phyloP scores from a whole-genome alignment of 345 rosid genomes.

The Gossypium anomalum region DNA sequence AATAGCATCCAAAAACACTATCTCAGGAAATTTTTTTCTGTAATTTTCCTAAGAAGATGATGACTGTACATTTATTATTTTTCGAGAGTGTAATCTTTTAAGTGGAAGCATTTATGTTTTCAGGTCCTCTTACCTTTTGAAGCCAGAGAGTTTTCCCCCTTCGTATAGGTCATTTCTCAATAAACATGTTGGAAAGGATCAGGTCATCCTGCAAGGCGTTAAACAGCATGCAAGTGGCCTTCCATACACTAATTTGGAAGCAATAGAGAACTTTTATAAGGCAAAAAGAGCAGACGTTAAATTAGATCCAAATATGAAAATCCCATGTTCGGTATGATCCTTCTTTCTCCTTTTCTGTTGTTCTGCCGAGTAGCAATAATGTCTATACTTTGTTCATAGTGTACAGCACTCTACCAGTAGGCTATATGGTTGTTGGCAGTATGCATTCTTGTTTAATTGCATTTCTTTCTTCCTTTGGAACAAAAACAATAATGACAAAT shows the following conservation, averaged over 20 bases:
- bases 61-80: neutral
- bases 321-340: conserved; percentile 71
- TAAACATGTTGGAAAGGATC: conserved; percentile 86
- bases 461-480: neutral
- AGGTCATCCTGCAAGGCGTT: conserved; percentile 62
- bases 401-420: neutral
- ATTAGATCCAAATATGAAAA: conserved; percentile 73
- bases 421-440: neutral
- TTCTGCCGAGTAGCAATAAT: neutral
- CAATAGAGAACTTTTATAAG: conserved; percentile 64
- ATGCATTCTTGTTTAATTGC: neutral
- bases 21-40: neutral
- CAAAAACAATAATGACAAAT: neutral
- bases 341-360: neutral
- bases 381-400: neutral
- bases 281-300: conserved; percentile 67
- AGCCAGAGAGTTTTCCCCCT: conserved; percentile 82
- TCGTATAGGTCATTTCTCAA: conserved; percentile 90
- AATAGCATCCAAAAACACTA: neutral
- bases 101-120: conserved; percentile 3
- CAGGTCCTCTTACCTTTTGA: conserved; percentile 93
- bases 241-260: conserved; percentile 60
- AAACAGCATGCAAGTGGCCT: conserved; percentile 65
- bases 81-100: neutral
- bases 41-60: neutral